Evolutionary conservation across 768 basidiomycete genomes (phyloP), one percentile per base, ranked within the genome.

Genomic region (Lepiota brunneoincarnata): DNA sequence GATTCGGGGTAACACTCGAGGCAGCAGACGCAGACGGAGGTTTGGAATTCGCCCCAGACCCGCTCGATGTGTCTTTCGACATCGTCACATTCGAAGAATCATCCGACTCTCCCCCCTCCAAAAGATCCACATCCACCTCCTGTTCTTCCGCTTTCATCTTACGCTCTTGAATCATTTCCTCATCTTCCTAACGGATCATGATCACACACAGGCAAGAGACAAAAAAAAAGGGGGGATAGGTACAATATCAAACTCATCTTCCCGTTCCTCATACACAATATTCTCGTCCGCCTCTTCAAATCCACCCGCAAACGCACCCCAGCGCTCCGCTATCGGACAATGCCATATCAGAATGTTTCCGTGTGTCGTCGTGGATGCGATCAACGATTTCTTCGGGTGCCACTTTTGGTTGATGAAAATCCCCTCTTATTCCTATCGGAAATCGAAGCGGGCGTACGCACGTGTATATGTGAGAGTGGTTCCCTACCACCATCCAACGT

Each of bases 281-380:
- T 99, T 99, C 72, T 98, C 97, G 60, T 98, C 97, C 3, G 97
- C 83, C 68, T 98, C 97, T 66, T 98, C 97, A 60, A 99, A 99
- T 0, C 94, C 96, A 37, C 96, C 94, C 0, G 97, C 97, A 66
- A 98, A 98, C 0, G 97, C 97, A 31, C 93, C 91, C 95, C 96
- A 99, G 57, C 89, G 77, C 65, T 92, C 90, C 1, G 87, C 85
- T 38, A 81, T 83, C 1, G 90, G 90, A 59, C 81, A 83, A 65
- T 92, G 90, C 90, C 90, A 92, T 42, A 92, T 78, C 14, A 91
- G 75, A 36, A 95, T 83, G 40, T 89, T 94, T 2, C 91, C 92
- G 57, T 84, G 81, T 54, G 86, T 89, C 7, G 89, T 92, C 6
- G 88, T 90, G 3, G 90, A 91, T 3, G 85, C 86, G 45, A 91